phyloP scores from a whole-genome alignment of 441 rosid genomes.

The Adansonia grandidieri region DNA sequence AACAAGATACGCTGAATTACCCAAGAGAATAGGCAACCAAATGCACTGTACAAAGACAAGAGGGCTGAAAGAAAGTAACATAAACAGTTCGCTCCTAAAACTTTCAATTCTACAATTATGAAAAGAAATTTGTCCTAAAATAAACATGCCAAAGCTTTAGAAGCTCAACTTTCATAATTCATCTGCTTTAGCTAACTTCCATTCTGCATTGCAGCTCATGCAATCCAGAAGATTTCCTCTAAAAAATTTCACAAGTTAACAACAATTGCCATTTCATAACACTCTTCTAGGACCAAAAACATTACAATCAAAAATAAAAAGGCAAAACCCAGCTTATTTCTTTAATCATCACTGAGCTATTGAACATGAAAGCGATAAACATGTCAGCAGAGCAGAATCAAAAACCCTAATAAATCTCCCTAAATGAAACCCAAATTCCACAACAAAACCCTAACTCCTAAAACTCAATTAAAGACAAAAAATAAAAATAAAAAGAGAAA shows the following conservation, averaged over 20 bases:
- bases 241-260: not conserved
- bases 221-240: not conserved
- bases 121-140: no score
- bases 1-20: not conserved
- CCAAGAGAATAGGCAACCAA: not conserved
- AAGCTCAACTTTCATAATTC: no score
- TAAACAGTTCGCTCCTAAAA: not conserved
- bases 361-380: not conserved
- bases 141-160: no score
- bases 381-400: not conserved
- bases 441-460: slow-evolving; percentile 17
- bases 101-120: not conserved
- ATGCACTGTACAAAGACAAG: no score
- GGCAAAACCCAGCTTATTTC: no score
- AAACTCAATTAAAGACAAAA: not conserved
- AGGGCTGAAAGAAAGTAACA: no score
- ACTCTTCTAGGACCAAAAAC: not conserved
- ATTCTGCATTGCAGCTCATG: not conserved
- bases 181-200: not conserved
- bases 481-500: not conserved
- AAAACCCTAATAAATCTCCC: not conserved
- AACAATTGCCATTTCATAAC: not conserved
- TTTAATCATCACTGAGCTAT: no score
- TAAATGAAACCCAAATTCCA: not conserved
- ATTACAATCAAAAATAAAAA: no score